Conservation (phyloP, 345 rosid genomes). For the Leavenworthia alabamica region DNA sequence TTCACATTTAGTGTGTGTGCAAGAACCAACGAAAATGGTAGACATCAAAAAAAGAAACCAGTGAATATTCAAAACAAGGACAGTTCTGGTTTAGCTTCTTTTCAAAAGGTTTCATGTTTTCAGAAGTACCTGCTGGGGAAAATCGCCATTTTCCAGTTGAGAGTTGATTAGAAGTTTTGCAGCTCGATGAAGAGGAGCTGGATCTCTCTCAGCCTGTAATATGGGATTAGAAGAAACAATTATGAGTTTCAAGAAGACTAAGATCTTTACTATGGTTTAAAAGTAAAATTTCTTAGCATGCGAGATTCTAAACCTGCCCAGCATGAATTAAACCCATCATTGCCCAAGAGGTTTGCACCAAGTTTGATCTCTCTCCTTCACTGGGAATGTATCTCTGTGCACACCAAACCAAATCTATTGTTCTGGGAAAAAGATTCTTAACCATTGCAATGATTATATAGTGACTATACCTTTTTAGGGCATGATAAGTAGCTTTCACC, state of each 20-base stretch:
- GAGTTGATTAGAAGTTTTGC: slow-evolving; percentile 62
- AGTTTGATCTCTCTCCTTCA: slow-evolving; percentile 30
- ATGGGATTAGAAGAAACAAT: neutral
- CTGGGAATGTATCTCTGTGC: slow-evolving; percentile 30
- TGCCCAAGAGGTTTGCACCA: slow-evolving; percentile 34
- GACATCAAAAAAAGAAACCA: neutral
- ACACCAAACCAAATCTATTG: neutral
- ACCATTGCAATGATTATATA: neutral
- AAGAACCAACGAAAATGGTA: neutral
- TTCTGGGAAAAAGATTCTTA: neutral
- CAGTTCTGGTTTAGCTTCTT: neutral
- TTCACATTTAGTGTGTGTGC: neutral
- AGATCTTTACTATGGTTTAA: neutral
- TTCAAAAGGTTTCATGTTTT: neutral
- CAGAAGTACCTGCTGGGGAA: slow-evolving; percentile 48
- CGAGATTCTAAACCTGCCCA: slow-evolving; percentile 23
- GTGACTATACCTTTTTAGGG: slow-evolving; percentile 22
- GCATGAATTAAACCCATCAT: slow-evolving; percentile 35
- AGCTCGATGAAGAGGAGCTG: slow-evolving; percentile 52
- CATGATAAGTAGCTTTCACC: slow-evolving; percentile 38
- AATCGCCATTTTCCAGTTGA: slow-evolving; percentile 56
- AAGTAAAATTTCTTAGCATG: neutral
- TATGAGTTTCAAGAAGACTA: neutral
- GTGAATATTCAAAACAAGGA: neutral
- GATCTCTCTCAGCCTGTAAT: slow-evolving; percentile 48